These are phyloP conservation scores for Quercus aquifolioides DNA, from an alignment of 306 rosid genomes.

Conservation along the genomic window DNA sequence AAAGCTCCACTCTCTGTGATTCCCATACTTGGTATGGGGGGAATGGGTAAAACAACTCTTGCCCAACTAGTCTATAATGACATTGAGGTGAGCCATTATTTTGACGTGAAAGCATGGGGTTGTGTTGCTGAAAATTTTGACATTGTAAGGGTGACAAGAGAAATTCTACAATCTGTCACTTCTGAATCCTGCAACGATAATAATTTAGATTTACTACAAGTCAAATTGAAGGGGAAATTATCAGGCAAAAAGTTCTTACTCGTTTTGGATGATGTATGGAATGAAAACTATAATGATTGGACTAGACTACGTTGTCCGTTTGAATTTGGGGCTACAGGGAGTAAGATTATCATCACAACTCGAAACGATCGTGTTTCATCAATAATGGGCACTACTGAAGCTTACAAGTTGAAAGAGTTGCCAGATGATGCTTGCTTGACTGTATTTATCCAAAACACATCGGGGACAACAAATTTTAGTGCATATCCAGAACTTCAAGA, in stretches of 20 bases:
- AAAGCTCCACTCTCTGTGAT: background rate
- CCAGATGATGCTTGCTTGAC: background rate
- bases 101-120: background rate
- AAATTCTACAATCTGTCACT: background rate
- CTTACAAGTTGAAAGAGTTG: background rate
- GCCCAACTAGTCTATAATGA: background rate
- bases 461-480: background rate
- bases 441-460: background rate
- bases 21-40: background rate
- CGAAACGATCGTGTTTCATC: background rate
- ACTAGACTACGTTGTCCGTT: background rate
- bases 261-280: background rate
- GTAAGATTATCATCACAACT: background rate
- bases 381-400: background rate
- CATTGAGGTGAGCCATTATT: fast-evolving
- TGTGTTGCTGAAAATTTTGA: background rate
- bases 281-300: background rate
- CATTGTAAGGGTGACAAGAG: no score
- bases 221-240: background rate
- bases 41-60: background rate
- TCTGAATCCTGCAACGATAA: background rate
- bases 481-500: background rate
- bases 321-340: background rate
- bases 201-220: background rate
- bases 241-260: background rate